A percentile compares a stretch with the other conserved stretches of the same genome.
Evolutionary conservation across 768 basidiomycete genomes (phyloP).

Genomic region (Auricularia sp.): DNA sequence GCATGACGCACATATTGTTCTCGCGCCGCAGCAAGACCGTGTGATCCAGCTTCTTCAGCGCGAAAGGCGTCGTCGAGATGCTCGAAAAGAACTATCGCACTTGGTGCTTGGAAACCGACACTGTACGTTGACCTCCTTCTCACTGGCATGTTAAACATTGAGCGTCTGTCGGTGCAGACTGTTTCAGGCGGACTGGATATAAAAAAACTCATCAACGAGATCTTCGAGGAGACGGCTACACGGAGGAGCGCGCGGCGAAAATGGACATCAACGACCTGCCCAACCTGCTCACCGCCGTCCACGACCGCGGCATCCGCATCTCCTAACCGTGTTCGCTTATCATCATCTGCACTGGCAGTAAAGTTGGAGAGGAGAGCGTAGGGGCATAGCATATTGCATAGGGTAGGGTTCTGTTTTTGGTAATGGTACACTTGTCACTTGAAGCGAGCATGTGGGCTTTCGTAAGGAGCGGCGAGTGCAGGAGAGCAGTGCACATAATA

Average conservation of each 20-base stretch:
- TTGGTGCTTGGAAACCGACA: slow-evolving; percentile 74
- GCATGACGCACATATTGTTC: slow-evolving; percentile 84
- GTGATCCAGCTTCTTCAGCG: slow-evolving; percentile 73
- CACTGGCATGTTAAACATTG: not conserved
- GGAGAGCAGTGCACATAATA: too few relatives aligned
- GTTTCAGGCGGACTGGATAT: slow-evolving; percentile 62
- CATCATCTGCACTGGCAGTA: too few relatives aligned
- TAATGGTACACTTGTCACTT: too few relatives aligned
- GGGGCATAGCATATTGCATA: too few relatives aligned
- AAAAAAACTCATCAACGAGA: slow-evolving; percentile 57
- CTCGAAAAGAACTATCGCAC: slow-evolving; percentile 88
- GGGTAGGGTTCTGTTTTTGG: too few relatives aligned
- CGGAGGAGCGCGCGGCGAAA: slow-evolving; percentile 76
- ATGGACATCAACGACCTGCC: slow-evolving; percentile 89
- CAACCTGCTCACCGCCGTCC: slow-evolving; percentile 30
- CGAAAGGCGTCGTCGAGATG: slow-evolving; percentile 92
- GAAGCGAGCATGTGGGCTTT: too few relatives aligned
- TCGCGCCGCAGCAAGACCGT: slow-evolving; percentile 82
- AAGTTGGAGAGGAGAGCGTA: too few relatives aligned
- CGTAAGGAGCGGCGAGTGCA: too few relatives aligned
- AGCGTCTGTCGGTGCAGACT: slow-evolving; percentile 49
- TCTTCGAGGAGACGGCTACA: slow-evolving; percentile 62
- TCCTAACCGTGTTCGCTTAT: not conserved
- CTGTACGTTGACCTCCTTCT: slow-evolving; percentile 37
- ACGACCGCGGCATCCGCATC: not conserved